Evolutionary conservation across 441 rosid species (phyloP).

Genomic region (Pelargonium fulgidum): DNA sequence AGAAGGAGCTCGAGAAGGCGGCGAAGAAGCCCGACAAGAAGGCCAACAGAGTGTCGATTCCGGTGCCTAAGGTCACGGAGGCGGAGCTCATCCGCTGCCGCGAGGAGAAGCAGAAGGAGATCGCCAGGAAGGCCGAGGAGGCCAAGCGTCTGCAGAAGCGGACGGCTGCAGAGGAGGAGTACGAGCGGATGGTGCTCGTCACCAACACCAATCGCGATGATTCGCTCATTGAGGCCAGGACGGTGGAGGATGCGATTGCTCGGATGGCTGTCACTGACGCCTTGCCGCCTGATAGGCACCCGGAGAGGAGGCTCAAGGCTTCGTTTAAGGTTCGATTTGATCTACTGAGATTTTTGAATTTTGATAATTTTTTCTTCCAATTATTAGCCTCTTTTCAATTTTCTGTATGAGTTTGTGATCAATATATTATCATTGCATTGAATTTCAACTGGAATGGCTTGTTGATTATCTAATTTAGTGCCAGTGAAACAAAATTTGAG

Average conservation of each 20-base stretch:
- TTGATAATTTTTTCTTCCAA: background rate
- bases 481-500: too few relatives aligned
- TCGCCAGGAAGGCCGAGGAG: slow-evolving; percentile 67
- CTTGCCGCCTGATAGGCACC: too few relatives aligned
- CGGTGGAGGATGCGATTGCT: background rate
- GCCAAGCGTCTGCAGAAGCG: slow-evolving; percentile 53
- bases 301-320: background rate
- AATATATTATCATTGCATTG: too few relatives aligned
- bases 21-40: slow-evolving; percentile 78
- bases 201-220: background rate
- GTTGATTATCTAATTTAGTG: too few relatives aligned
- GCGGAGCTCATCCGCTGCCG: slow-evolving; percentile 47
- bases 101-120: slow-evolving; percentile 72
- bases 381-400: background rate
- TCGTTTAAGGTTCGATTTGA: background rate
- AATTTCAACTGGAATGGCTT: too few relatives aligned
- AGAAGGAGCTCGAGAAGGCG: slow-evolving; percentile 62
- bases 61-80: slow-evolving; percentile 80
- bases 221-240: background rate
- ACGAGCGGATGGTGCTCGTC: slow-evolving; percentile 30
- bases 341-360: background rate
- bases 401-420: background rate
- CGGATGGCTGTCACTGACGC: too few relatives aligned
- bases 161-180: slow-evolving; percentile 79
- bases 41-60: slow-evolving; percentile 65